Evolutionary conservation across 73 alveolate genomes (phyloP), one percentile per base, ranked within the genome.

Genomic region (Paramecium pentaurelia): DNA sequence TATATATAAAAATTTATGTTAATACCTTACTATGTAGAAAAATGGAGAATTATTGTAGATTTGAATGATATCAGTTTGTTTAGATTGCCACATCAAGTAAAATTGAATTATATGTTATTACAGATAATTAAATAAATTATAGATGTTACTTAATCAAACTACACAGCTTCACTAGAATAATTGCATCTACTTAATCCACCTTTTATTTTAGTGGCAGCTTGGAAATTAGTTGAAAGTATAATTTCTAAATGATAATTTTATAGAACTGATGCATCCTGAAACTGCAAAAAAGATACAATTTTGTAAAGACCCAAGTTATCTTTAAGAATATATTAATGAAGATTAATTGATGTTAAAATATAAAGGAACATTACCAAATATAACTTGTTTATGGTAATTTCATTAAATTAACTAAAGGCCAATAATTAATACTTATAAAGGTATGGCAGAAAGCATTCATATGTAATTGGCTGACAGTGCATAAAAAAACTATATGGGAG

Each of bases 191-290:
- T 80, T 20, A 49, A 80, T 16, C 91, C 91, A 6, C 91, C 91
- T 22, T 80, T 80, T 18, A 2, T 80, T 42, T 25, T 80, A 10
- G n/a, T 22, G 2, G 77, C 75, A 45, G 71, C 91, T 1, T 40
- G 58, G 75, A 40, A 40, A 18, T 25, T 80, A 44, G 87, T 73
- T 1, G 87, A 73, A 73, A 73, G 87, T 73, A 36, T 14, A 16
- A 11, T 32, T 28, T 11, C 12, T 68, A 4, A 32, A 22, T 28
- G 11, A 36, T 36, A 73, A 36, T 36, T 12, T 10, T 28, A 12
- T 10, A 73, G 87, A 37, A 73, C 36, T 73, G 36, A 73, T 73
- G 87, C 87, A 73, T 73, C 87, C 87, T 37, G 87, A 73, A 37
- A 73, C 87, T 1, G 87, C 87, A 36, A 37, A 73, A 73, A 73